A percentile compares a stretch with the other conserved stretches of the same genome.
phyloP scores from a whole-genome alignment of 2,329 filamentous ascomycete species.

The Xylariales sp. region DNA sequence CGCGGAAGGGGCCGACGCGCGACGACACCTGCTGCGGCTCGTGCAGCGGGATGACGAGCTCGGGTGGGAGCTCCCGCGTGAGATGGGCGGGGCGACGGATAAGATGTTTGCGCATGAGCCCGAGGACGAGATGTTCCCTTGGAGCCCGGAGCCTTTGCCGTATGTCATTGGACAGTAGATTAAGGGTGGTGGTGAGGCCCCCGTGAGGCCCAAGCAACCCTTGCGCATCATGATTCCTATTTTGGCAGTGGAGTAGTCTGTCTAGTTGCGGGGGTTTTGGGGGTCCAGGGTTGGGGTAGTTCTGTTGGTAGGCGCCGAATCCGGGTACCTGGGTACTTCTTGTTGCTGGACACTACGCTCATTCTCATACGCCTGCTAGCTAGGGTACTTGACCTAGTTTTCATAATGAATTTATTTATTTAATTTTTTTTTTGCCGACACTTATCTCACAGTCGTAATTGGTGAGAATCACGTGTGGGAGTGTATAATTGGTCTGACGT shows the following conservation, averaged over 20 bases:
- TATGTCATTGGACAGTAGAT: slow-evolving; percentile 6
- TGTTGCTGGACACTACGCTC: neutral
- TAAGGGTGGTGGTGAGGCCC: neutral
- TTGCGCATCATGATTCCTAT: no score
- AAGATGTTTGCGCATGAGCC: slow-evolving; percentile 2
- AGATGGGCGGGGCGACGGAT: neutral
- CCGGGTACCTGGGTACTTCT: no score
- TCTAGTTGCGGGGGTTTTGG: no score
- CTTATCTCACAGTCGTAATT: neutral
- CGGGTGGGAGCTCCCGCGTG: neutral
- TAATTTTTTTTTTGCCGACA: neutral
- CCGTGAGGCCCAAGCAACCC: neutral
- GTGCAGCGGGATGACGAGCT: neutral
- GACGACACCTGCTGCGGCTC: neutral
- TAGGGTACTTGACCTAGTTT: neutral
- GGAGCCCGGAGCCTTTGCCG: slow-evolving; percentile 2
- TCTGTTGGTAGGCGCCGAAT: no score
- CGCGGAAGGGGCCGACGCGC: neutral
- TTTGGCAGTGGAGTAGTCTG: no score
- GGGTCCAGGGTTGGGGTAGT: no score
- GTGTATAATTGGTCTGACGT: neutral
- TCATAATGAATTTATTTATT: neutral
- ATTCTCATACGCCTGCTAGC: neutral
- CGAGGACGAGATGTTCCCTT: neutral
- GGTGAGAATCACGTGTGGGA: neutral